Evolutionary conservation across 2,329 filamentous ascomycete species (phyloP), one percentile per base, ranked within the genome.

Genomic region (Neonectria magnoliae): DNA sequence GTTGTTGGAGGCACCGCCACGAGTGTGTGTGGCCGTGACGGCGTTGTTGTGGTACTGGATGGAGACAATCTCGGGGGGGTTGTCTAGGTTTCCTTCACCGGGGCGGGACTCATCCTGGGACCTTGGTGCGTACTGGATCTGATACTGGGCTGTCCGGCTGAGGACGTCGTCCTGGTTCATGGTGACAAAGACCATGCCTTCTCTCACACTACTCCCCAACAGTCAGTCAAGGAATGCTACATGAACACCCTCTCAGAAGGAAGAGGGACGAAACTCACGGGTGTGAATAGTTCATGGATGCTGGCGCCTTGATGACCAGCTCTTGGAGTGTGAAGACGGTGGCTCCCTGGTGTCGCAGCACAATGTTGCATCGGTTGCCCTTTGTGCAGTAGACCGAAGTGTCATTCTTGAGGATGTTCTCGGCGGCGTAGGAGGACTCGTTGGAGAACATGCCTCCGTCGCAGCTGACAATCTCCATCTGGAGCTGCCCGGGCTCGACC

Each of bases 131-230:
- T 91, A 93, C 70, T 91, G 88, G 27, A 95, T 90, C 69, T 93
- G 88, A 76, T 95, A 95, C 65, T 89, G 86, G 7, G 91, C 87
- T 11, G 93, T 96, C 62, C 90, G 86, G 20, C 84, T 87, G 47
- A 96, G 80, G 1, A 96, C 82, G 65, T 96, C 90, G 70, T 97
- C 90, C 41, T 90, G 87, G 44, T 89, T 87, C 94, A 98, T 97
- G 50, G 93, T 88, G 29, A 98, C 86, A 75, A 98, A 98, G 1
- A 98, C 88, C 86, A 98, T 91, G 48, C 96, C 95, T 84, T 97
- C 92, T 79, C 95, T 91, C 57, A 97, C 90, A 58, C 93, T 95
- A 76, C 61, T 51, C 59, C 27, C 22, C 60, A n/a, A 57, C 27
- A 20, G 58, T 72, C 54, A 73, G 70, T 56, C 31, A 62, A 50